A percentile compares a stretch with the other conserved stretches of the same genome.
These are phyloP conservation scores for Colletotrichum theobromicola DNA, from an alignment of 2,329 filamentous ascomycete genomes.

Conservation along the genomic window DNA sequence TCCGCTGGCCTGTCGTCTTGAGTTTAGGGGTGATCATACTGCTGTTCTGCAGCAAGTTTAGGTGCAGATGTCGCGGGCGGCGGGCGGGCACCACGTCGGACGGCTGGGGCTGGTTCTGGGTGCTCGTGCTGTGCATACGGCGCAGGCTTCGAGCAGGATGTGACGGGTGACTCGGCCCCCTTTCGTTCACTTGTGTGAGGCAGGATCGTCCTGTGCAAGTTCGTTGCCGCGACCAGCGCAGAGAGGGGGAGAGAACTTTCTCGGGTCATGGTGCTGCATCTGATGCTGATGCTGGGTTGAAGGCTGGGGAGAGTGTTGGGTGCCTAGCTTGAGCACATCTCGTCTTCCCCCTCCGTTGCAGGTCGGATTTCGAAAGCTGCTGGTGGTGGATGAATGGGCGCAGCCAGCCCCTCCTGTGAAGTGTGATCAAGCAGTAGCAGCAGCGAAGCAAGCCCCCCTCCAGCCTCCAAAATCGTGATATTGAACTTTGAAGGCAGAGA, in stretches of 20 bases:
- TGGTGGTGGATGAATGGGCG: neutral
- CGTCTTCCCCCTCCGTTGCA: neutral
- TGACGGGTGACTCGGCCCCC: neutral
- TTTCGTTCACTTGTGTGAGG: neutral
- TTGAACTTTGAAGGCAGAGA: neutral
- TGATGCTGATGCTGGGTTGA: neutral
- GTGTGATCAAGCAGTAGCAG: neutral
- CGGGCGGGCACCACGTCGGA: neutral
- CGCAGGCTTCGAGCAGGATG: neutral
- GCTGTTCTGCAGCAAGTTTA: neutral
- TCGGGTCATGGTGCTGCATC: rapidly evolving
- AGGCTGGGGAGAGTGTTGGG: neutral
- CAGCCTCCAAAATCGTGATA: neutral
- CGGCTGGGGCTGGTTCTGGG: neutral
- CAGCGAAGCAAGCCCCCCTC: neutral
- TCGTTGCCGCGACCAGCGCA: neutral
- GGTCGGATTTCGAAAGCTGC: neutral
- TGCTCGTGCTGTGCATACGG: neutral
- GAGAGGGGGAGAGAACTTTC: neutral
- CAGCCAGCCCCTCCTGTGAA: neutral
- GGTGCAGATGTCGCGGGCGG: neutral
- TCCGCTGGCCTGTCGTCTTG: neutral
- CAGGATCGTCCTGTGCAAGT: neutral
- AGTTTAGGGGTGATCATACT: neutral
- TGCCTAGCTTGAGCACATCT: neutral